Evolutionary conservation across 2,329 filamentous ascomycete species (phyloP).

Genomic region (Rutstroemia sp.): DNA sequence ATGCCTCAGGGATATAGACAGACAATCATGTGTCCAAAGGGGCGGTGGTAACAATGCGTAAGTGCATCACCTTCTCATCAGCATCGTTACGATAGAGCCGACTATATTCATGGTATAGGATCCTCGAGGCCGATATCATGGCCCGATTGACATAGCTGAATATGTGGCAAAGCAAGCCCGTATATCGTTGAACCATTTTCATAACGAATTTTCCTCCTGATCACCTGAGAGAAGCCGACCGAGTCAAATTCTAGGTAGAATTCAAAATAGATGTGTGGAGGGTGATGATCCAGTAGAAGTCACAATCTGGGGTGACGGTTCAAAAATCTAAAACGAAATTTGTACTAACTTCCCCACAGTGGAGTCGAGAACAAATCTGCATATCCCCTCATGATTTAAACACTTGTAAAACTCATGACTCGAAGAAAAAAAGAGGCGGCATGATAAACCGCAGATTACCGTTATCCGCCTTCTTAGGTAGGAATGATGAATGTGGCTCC

Average conservation of each 20-base stretch:
- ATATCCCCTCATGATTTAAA: not conserved
- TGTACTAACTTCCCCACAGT: not conserved
- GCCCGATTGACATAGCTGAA: not conserved
- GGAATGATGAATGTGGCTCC: not conserved
- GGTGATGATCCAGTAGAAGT: too few relatives aligned
- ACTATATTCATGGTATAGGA: not conserved
- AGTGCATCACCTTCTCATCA: not conserved
- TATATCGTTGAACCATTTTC: not conserved
- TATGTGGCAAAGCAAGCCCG: not conserved
- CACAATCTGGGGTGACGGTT: not conserved
- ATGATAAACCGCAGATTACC: not conserved
- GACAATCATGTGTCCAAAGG: too few relatives aligned
- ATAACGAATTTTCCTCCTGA: too few relatives aligned
- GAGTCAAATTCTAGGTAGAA: not conserved
- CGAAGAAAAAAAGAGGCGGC: not conserved
- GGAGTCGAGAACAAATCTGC: not conserved
- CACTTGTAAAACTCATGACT: not conserved
- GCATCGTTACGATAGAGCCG: not conserved
- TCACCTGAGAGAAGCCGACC: not conserved
- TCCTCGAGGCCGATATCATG: not conserved
- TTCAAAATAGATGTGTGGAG: not conserved
- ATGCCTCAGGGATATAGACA: too few relatives aligned
- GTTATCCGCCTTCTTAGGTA: not conserved
- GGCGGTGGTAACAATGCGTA: not conserved
- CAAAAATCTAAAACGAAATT: conserved; percentile 2